A percentile compares a stretch with the other conserved stretches of the same genome.
Evolutionary conservation across 345 rosid genomes (phyloP).

Genomic region (Citrus unshiu): DNA sequence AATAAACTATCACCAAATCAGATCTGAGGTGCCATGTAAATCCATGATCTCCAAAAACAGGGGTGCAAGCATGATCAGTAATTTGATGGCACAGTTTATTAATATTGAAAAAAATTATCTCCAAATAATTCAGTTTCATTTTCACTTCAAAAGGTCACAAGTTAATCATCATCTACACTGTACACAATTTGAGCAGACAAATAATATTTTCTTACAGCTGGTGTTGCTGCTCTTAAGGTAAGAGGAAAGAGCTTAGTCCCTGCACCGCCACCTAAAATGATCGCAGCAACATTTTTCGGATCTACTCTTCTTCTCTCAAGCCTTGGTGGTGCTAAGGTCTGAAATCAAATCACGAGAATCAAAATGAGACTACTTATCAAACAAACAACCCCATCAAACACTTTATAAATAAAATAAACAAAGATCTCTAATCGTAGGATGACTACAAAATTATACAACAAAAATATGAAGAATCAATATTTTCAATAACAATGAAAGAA

Average conservation of each 20-base stretch:
- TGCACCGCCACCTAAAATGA: constrained; percentile 93
- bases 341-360: constrained; percentile 9
- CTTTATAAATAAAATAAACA: too few species aligned
- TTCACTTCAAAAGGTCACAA: not conserved
- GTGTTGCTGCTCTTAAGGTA: constrained; percentile 84
- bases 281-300: constrained; percentile 82
- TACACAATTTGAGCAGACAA: not conserved
- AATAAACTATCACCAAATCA: constrained; percentile 1
- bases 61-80: not conserved
- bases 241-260: constrained; percentile 94
- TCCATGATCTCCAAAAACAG: not conserved
- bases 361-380: not conserved
- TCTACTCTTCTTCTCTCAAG: constrained; percentile 58
- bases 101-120: not conserved
- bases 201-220: constrained; percentile 61
- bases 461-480: not conserved
- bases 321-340: constrained; percentile 48
- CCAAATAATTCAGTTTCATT: not conserved
- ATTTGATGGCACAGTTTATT: not conserved
- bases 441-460: not conserved
- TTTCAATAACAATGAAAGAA: not conserved
- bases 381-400: not conserved
- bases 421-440: not conserved
- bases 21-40: not conserved
- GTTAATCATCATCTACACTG: not conserved